phyloP scores from a whole-genome alignment of 2,329 filamentous ascomycete species.

The Waltergamsia citrina region DNA sequence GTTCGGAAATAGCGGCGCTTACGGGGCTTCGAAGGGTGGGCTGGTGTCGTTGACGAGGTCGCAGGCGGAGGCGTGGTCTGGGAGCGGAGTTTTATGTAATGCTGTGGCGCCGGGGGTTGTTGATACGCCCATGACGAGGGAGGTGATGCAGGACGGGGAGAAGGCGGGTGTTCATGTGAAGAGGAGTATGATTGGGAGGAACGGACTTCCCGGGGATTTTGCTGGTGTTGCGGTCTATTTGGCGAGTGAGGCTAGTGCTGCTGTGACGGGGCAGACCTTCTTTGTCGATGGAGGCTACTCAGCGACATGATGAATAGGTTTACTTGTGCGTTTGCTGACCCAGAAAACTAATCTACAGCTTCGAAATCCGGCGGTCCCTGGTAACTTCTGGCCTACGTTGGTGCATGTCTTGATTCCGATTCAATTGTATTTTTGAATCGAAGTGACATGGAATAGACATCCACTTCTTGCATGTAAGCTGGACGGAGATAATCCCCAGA shows the following conservation, averaged over 20 bases:
- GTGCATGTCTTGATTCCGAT: too few relatives aligned
- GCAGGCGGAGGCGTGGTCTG: conserved; percentile 24
- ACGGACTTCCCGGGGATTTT: conserved; percentile 20
- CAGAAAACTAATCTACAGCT: too few relatives aligned
- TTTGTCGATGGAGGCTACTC: conserved; percentile 25
- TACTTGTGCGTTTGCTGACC: too few relatives aligned
- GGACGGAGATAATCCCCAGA: too few relatives aligned
- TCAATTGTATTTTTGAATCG: too few relatives aligned
- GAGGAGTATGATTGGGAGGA: conserved; percentile 19
- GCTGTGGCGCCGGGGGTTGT: conserved; percentile 21
- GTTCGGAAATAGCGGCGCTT: conserved; percentile 21
- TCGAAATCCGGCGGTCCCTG: too few relatives aligned
- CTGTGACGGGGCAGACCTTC: conserved; percentile 21
- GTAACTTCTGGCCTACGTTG: too few relatives aligned
- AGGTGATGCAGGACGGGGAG: conserved; percentile 11
- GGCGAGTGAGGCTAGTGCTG: conserved; percentile 17
- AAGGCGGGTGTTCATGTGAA: conserved; percentile 13
- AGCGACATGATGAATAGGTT: conserved; percentile 14
- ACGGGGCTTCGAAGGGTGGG: conserved; percentile 20
- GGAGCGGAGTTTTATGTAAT: conserved; percentile 20
- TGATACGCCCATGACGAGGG: conserved; percentile 14
- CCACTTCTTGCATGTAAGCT: too few relatives aligned
- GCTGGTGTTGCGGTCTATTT: conserved; percentile 17
- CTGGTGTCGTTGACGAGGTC: conserved; percentile 19
- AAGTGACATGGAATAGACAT: too few relatives aligned